These are phyloP conservation scores for Eucalyptus melliodora DNA, from an alignment of 345 rosid species.

Conservation along the genomic window DNA sequence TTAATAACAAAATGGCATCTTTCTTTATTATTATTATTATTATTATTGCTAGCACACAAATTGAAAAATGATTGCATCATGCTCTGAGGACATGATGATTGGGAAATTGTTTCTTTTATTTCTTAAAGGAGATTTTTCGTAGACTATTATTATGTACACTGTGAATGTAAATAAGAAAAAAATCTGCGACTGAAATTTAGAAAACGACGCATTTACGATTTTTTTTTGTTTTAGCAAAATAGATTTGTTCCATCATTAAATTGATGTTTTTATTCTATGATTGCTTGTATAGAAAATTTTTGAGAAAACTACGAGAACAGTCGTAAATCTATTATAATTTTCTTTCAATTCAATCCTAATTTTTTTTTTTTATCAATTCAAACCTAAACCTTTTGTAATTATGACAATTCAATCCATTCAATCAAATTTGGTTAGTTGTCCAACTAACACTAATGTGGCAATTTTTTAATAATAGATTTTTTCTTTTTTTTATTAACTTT, in stretches of 20 bases:
- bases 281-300: rapidly evolving
- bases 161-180: no score
- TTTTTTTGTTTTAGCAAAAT: not conserved
- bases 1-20: not conserved
- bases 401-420: no score
- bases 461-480: no score
- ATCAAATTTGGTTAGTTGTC: rapidly evolving
- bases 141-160: not conserved
- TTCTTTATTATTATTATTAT: not conserved
- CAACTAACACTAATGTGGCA: rapidly evolving
- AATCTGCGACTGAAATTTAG: not conserved
- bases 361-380: no score
- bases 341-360: no score
- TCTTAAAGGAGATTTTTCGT: not conserved
- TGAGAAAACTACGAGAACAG: rapidly evolving
- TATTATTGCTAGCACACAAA: not conserved
- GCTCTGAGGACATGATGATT: not conserved
- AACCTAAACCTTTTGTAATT: rapidly evolving
- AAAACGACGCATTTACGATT: not conserved
- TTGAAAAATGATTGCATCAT: not conserved
- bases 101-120: not conserved
- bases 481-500: no score
- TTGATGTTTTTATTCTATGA: not conserved
- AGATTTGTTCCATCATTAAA: not conserved
- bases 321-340: no score